A percentile compares a stretch with the other conserved stretches of the same genome.
Evolutionary conservation across 2,329 filamentous ascomycete genomes (phyloP).

Genomic region (Xylaria sp.): DNA sequence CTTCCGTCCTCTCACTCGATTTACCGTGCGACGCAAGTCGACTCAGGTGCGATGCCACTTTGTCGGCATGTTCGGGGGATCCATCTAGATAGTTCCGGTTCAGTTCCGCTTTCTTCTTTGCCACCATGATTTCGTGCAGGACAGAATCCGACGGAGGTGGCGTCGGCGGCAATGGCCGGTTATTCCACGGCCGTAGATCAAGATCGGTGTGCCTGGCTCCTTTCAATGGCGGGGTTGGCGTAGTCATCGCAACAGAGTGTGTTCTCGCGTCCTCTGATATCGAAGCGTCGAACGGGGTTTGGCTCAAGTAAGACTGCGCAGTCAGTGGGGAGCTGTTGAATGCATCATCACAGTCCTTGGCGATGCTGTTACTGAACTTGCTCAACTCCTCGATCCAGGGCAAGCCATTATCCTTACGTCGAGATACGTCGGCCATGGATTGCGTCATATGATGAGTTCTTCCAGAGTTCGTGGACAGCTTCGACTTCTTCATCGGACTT

Average conservation of each 20-base stretch:
- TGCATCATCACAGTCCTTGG: constrained; percentile 88
- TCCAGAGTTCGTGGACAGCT: constrained; percentile 9
- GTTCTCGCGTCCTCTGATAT: constrained; percentile 5
- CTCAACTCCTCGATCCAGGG: constrained; percentile 73
- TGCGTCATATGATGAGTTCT: constrained; percentile 21
- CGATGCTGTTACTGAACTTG: constrained; percentile 81
- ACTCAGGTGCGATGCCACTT: constrained; percentile 24
- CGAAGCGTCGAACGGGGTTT: constrained; percentile 15
- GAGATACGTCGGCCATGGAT: constrained; percentile 31
- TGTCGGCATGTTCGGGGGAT: constrained; percentile 17
- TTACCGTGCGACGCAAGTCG: constrained; percentile 9
- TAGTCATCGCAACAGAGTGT: constrained; percentile 9
- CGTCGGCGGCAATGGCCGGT: constrained; percentile 53
- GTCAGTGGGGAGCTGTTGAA: constrained; percentile 69
- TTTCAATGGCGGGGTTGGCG: constrained; percentile 17
- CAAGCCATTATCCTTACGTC: constrained; percentile 22
- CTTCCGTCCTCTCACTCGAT: constrained; percentile 27
- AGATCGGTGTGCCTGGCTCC: constrained; percentile 9
- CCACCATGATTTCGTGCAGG: constrained; percentile 28
- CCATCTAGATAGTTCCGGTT: constrained; percentile 4
- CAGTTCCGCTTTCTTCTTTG: constrained; percentile 23
- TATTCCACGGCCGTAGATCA: constrained; percentile 43
- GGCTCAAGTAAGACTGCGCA: constrained; percentile 19
- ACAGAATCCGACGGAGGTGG: constrained; percentile 43
- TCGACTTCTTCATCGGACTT: constrained; percentile 25